A percentile compares a stretch with the other conserved stretches of the same genome.
Evolutionary conservation across 2,329 filamentous ascomycete species (phyloP).

Genomic region (Xylariales sp.): DNA sequence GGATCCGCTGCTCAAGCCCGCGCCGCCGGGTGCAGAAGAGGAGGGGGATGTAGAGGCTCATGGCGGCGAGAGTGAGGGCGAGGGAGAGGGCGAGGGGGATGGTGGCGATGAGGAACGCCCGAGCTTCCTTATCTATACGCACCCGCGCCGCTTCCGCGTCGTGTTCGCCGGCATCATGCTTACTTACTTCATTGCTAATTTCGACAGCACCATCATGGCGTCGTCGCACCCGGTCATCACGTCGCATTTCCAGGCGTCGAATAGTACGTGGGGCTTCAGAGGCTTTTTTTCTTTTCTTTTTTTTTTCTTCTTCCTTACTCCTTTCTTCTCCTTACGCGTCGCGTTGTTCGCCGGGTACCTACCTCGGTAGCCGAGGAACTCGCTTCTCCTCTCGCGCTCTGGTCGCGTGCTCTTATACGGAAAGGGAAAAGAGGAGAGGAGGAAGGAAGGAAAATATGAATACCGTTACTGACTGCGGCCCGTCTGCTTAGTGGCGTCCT

Average conservation of each 20-base stretch:
- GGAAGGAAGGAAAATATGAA: too few species aligned
- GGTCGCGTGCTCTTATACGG: too few species aligned
- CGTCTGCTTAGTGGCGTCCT: conserved; percentile 67
- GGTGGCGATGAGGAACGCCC: conserved; percentile 1
- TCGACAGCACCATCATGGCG: conserved; percentile 85
- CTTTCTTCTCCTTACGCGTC: too few species aligned
- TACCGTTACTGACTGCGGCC: too few species aligned
- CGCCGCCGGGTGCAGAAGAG: not conserved
- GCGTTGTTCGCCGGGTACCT: too few species aligned
- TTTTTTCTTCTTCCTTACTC: too few species aligned
- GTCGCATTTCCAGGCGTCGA: conserved; percentile 80
- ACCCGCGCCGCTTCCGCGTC: conserved; percentile 67
- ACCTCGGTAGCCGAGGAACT: too few species aligned
- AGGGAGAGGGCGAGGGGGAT: not conserved
- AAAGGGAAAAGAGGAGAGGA: too few species aligned
- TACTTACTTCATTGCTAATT: conserved; percentile 70
- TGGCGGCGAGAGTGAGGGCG: too few species aligned
- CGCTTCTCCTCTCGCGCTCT: too few species aligned
- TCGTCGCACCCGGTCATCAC: conserved; percentile 85
- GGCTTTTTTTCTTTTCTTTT: too few species aligned
- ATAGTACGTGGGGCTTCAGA: conserved; percentile 53
- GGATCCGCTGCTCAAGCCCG: conserved; percentile 17
- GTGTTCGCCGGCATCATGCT: conserved; percentile 70
- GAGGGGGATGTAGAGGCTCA: conserved; percentile 17
- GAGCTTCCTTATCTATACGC: conserved; percentile 59